Evolutionary conservation across 768 basidiomycete genomes (phyloP).

Genomic region (Boletus rex-veris): DNA sequence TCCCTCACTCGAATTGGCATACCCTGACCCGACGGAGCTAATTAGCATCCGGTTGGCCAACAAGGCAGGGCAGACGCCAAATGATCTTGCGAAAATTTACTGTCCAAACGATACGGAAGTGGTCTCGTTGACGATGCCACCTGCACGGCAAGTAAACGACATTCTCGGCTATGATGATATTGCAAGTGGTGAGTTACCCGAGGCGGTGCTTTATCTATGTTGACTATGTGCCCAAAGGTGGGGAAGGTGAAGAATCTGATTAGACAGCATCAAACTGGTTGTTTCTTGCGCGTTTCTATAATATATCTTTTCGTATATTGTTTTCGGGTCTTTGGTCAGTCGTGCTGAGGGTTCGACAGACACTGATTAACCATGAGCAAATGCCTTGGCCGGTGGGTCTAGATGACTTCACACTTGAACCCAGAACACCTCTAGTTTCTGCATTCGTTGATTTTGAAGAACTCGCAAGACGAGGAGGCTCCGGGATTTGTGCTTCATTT

Average conservation of each 20-base stretch:
- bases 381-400: neutral
- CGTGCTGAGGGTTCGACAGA: neutral
- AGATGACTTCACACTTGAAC: neutral
- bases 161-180: slow-evolving; percentile 17
- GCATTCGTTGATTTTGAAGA: too few species aligned
- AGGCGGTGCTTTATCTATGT: neutral
- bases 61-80: slow-evolving; percentile 28
- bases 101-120: slow-evolving; percentile 17
- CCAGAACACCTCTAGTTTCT: neutral
- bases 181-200: slow-evolving; percentile 14
- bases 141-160: slow-evolving; percentile 8
- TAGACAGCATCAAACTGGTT: neutral
- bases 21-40: neutral
- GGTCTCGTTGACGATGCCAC: slow-evolving; percentile 17
- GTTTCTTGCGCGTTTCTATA: too few species aligned
- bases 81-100: slow-evolving; percentile 19
- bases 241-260: neutral
- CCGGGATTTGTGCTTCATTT: too few species aligned
- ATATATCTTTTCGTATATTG: neutral
- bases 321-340: neutral
- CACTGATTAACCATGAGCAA: neutral
- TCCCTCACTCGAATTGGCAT: neutral
- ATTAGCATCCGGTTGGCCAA: slow-evolving; percentile 23
- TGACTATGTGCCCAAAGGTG: slow-evolving; percentile 6
- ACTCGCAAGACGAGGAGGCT: too few species aligned